Conservation (phyloP, 116 monocot genomes). For the Posidonia oceanica region DNA sequence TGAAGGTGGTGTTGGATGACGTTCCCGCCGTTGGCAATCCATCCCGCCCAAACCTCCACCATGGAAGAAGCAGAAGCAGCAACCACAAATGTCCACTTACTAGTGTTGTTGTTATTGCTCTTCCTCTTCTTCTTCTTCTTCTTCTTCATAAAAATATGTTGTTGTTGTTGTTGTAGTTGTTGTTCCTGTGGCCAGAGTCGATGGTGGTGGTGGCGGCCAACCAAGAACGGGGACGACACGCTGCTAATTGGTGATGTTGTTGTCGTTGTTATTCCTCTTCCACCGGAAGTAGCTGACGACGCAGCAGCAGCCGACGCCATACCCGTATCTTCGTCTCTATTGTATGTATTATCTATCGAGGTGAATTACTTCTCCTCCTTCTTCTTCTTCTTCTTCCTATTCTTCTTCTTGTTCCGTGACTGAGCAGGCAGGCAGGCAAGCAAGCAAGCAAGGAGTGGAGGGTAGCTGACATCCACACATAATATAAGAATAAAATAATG, state of each 20-base stretch:
- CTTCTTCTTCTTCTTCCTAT: background rate
- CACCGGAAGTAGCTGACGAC: no score
- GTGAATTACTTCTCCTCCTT: background rate
- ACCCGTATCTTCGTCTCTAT: no score
- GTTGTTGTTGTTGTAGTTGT: no score
- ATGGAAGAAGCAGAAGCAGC: background rate
- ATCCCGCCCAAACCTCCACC: background rate
- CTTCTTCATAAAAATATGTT: no score
- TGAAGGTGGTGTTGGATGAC: background rate
- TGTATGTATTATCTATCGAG: no score
- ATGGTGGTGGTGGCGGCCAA: no score
- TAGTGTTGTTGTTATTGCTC: background rate
- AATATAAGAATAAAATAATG: background rate
- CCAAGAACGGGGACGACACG: no score
- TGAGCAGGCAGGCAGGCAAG: no score
- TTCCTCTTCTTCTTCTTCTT: background rate
- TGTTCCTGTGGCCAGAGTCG: no score
- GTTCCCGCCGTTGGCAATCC: background rate
- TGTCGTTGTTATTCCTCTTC: no score
- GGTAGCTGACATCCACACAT: background rate
- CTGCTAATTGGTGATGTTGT: no score
- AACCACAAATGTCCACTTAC: background rate
- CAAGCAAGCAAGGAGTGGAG: background rate
- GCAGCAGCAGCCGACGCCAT: no score
- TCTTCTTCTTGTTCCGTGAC: background rate